phyloP scores from a whole-genome alignment of 2,329 filamentous ascomycete species.

The Cladosporium sp. region DNA sequence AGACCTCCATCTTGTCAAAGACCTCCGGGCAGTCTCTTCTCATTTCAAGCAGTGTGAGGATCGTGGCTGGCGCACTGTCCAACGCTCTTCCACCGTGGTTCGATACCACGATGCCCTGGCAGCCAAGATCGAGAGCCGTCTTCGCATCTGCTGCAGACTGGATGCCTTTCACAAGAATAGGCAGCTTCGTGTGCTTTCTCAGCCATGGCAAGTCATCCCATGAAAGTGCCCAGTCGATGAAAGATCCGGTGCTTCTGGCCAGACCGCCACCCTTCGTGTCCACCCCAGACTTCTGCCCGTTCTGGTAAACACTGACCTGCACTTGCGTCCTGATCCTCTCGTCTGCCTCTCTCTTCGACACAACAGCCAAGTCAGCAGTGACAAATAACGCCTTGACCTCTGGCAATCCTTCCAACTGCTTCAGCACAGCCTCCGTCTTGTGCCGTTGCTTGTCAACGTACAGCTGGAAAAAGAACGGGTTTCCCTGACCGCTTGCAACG shows the following conservation, averaged over 20 bases:
- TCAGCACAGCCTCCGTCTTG: constrained; percentile 50
- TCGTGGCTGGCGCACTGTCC: constrained; percentile 44
- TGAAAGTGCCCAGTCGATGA: constrained; percentile 55
- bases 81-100: constrained; percentile 13
- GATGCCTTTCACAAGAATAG: constrained; percentile 37
- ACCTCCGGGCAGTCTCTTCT: constrained; percentile 56
- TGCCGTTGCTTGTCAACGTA: constrained; percentile 56
- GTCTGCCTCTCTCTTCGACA: constrained; percentile 52
- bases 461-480: constrained; percentile 54
- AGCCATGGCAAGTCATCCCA: constrained; percentile 45
- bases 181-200: constrained; percentile 26
- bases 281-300: constrained; percentile 50
- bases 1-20: constrained; percentile 51
- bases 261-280: constrained; percentile 54
- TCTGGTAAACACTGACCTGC: constrained; percentile 58
- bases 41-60: constrained; percentile 58
- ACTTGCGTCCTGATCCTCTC: constrained; percentile 46
- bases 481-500: constrained; percentile 22
- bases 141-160: constrained; percentile 31
- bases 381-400: constrained; percentile 53
- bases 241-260: constrained; percentile 51
- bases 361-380: constrained; percentile 56
- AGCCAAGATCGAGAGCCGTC: background rate
- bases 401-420: constrained; percentile 42
- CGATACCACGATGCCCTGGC: constrained; percentile 15